Percentiles rank a stretch among this genome's conserved stretches.
These are phyloP conservation scores for Pseudocercospora fuligena DNA, from an alignment of 2,329 filamentous ascomycete genomes.

Conservation along the genomic window DNA sequence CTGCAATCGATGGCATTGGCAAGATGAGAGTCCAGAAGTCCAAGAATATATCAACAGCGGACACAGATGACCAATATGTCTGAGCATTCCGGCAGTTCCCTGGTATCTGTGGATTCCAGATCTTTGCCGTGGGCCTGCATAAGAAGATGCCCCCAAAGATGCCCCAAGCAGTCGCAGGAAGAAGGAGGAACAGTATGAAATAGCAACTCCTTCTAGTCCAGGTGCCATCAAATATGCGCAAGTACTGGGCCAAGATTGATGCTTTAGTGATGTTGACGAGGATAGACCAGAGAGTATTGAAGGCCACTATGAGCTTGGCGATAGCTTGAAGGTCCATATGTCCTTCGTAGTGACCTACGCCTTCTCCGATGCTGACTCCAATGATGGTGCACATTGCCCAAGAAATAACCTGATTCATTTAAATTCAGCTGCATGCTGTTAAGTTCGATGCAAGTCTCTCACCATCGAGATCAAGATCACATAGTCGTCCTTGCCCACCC, in stretches of 20 bases:
- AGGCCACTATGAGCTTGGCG: conserved; percentile 39
- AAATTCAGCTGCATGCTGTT: background rate
- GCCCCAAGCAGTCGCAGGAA: conserved; percentile 37
- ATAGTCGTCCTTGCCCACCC: conserved; percentile 44
- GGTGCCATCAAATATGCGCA: conserved; percentile 49
- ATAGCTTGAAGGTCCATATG: conserved; percentile 26
- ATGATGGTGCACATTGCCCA: conserved; percentile 40
- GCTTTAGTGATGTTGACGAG: conserved; percentile 49
- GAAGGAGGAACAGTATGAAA: conserved; percentile 42
- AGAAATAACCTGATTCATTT: conserved; percentile 31
- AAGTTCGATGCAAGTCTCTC: conserved; percentile 10
- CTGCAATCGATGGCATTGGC: conserved; percentile 49
- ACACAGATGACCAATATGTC: conserved; percentile 51
- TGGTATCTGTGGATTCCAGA: conserved; percentile 44
- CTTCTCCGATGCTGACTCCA: conserved; percentile 31
- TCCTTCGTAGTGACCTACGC: conserved; percentile 31
- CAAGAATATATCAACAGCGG: conserved; percentile 50
- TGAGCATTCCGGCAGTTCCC: conserved; percentile 47
- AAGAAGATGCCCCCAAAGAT: conserved; percentile 49
- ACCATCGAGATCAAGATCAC: conserved; percentile 44
- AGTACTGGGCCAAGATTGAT: conserved; percentile 56
- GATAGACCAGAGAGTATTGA: conserved; percentile 41
- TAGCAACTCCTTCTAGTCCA: conserved; percentile 45
- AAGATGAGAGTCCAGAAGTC: conserved; percentile 52
- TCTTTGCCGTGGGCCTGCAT: conserved; percentile 47